Conservation (phyloP, 1,284 basidiomycete species). For the Laetiporus sulphureus region DNA sequence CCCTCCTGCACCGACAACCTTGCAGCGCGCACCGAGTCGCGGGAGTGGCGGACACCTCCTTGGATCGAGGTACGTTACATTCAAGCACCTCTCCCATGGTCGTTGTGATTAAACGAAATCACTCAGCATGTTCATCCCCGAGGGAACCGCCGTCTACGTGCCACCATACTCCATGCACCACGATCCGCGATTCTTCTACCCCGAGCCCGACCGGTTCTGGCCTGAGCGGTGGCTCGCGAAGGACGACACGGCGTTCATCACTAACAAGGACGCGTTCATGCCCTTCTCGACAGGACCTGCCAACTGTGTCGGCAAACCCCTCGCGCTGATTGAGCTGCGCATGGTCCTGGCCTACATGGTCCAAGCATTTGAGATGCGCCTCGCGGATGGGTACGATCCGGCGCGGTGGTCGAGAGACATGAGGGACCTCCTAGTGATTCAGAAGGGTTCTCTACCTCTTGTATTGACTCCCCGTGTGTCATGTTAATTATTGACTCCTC, state of each 20-base stretch:
- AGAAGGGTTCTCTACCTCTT: constrained; percentile 1
- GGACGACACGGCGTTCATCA: not conserved
- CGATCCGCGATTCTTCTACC: constrained; percentile 12
- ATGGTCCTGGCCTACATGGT: constrained; percentile 13
- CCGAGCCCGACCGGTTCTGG: constrained; percentile 10
- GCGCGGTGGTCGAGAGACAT: constrained; percentile 7
- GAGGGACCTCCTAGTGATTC: constrained; percentile 8
- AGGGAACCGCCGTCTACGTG: constrained; percentile 22
- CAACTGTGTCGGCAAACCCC: constrained; percentile 20
- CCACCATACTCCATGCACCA: constrained; percentile 19
- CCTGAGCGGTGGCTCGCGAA: constrained; percentile 19
- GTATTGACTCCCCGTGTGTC: too few relatives aligned
- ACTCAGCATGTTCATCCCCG: constrained; percentile 14
- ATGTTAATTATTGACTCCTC: too few relatives aligned
- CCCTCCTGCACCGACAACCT: constrained; percentile 44
- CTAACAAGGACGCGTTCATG: constrained; percentile 16
- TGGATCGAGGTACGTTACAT: not conserved
- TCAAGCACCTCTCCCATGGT: not conserved
- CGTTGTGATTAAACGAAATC: not conserved
- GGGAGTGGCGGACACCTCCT: constrained; percentile 8
- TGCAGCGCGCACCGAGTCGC: constrained; percentile 34
- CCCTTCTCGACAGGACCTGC: constrained; percentile 20
- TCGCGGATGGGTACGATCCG: constrained; percentile 9
- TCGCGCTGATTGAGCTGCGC: constrained; percentile 19
- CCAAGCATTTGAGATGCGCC: constrained; percentile 15